Conservation (phyloP, 495 filamentous ascomycete species). For the Barbatosphaeria neglecta region DNA sequence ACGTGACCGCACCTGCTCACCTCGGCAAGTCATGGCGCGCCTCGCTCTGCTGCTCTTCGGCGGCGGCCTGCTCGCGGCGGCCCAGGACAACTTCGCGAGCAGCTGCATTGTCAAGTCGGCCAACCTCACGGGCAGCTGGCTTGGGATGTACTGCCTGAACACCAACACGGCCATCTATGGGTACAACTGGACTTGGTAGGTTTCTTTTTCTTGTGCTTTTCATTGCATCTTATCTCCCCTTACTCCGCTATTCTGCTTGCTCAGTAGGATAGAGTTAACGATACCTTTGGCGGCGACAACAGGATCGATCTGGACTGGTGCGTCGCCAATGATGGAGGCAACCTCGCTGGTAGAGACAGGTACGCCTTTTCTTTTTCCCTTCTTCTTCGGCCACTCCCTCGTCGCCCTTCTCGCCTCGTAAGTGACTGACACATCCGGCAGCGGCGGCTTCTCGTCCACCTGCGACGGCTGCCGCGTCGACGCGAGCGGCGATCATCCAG, state of each 20-base stretch:
- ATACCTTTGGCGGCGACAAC: background rate
- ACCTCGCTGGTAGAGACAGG: constrained; percentile 10
- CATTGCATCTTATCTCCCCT: too few species aligned
- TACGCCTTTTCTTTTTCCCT: background rate
- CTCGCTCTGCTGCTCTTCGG: background rate
- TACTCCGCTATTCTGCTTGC: background rate
- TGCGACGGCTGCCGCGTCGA: constrained; percentile 13
- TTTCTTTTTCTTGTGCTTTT: too few species aligned
- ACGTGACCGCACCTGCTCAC: too few species aligned
- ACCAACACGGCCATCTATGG: constrained; percentile 13
- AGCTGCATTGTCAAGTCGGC: background rate
- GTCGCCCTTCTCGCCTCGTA: background rate
- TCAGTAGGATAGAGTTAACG: too few species aligned
- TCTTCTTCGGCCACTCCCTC: background rate
- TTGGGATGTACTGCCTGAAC: constrained; percentile 21
- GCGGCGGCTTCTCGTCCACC: constrained; percentile 16
- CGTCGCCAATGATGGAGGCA: constrained; percentile 14
- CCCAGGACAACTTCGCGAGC: background rate
- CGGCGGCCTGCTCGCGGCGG: background rate
- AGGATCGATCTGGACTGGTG: constrained; percentile 20
- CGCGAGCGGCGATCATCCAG: constrained; percentile 2
- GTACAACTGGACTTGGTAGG: constrained; percentile 22
- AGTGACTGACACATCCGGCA: background rate
- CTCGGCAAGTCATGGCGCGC: background rate
- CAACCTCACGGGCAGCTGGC: constrained; percentile 5